Base-by-base conservation (phyloP, 495 filamentous ascomycete genomes). In the Aspergillus coremiiformis region DNA sequence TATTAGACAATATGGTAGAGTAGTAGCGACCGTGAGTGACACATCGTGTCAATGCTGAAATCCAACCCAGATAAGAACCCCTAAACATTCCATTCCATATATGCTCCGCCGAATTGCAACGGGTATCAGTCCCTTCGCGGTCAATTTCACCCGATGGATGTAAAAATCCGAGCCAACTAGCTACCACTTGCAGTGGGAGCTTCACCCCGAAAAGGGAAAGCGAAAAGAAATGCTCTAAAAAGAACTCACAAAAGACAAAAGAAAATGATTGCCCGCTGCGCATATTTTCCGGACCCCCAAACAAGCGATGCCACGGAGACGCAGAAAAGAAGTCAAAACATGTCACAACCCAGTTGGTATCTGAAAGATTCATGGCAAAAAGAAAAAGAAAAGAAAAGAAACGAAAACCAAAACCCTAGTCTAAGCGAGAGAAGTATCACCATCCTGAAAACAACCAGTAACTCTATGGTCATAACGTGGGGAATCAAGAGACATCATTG, bases 401-500 rank as follows among this genome's bases (percentile, higher is more conserved):
- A 63, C 49, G 64, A 57, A 50, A 49, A 54, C 43, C 35, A 58
- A 59, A 39, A 47, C 49, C 59, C 61, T 51, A 52, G 30, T 52
- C 50, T 52, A 58, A 65, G 56, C 65, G 58, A 52, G 39, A 55
- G 61, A 62, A 55, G 49, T 52, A 53, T 52, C 51, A 55, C 44
- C 52, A 62, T 66, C 57, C 61, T 56, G 50, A 69, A 71, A 66
- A 62, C 60, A 73, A 70, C 67, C 68, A 64, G 61, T 58, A 73
- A 68, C 69, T 76, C 74, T 77, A 74, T 74, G 64, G 65, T 70
- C 69, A 63, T 70, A 67, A 65, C 57, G 45, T 67, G 52, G 58
- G 58, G 54, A 62, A 53, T 39, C 55, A 51, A 53, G 58, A 61
- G 60, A 54, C 53, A 64, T 66, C 54, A 59, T 44, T 48, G 58